Evolutionary conservation across 257 asterid genomes (phyloP).

Genomic region (Petunia secreta): DNA sequence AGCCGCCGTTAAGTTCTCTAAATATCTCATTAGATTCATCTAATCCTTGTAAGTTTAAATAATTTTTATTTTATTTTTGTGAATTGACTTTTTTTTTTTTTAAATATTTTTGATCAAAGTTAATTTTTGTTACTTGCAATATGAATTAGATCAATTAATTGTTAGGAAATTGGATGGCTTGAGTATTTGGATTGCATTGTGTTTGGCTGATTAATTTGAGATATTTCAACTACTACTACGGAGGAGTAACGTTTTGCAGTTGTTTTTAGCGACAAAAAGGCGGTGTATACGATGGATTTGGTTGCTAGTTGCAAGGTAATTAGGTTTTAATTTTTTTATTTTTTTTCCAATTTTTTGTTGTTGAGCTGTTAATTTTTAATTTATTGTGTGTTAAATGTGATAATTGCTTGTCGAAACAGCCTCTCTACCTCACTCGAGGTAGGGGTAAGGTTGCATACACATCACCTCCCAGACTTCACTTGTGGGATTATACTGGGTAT

Average conservation of each 20-base stretch:
- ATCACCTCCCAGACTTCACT: too few species aligned
- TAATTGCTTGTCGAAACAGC: neutral
- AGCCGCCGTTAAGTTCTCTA: neutral
- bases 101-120: neutral
- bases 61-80: neutral
- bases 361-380: neutral
- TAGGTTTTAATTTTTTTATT: neutral
- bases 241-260: slow-evolving; percentile 12
- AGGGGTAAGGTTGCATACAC: too few species aligned
- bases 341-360: neutral
- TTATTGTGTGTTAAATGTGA: slow-evolving; percentile 1
- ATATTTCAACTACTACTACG: neutral
- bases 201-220: slow-evolving; percentile 18
- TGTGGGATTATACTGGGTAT: too few species aligned
- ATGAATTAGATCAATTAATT: slow-evolving; percentile 18
- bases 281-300: slow-evolving; percentile 66
- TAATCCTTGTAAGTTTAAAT: neutral
- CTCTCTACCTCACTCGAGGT: too few species aligned
- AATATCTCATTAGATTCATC: slow-evolving; percentile 8
- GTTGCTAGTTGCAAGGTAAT: slow-evolving; percentile 78
- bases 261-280: neutral
- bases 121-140: neutral
- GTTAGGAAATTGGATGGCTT: slow-evolving; percentile 14
- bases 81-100: neutral
- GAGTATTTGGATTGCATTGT: slow-evolving; percentile 10